Evolutionary conservation across 805 yeast species (phyloP), one percentile per base, ranked within the genome.

Genomic region (Tetrapisispora fleetii): DNA sequence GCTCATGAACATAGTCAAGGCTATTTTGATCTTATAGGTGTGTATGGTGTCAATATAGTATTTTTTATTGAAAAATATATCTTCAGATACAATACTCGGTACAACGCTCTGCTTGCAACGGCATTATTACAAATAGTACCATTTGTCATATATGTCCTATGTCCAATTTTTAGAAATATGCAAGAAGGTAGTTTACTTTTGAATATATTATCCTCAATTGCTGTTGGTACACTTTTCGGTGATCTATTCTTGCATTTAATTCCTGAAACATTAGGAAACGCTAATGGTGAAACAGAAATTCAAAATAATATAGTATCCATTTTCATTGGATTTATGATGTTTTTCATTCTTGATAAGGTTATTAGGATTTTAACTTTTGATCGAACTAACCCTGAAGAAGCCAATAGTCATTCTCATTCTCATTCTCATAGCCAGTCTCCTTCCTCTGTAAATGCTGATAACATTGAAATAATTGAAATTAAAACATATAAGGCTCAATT

Each of bases 221-320:
- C 91, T 14, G 75, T 80, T 43, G 93, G 93, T 41, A 85, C 90
- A 1, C 67, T 85, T 37, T 65, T 85, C 35, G 91, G 91, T 41
- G 91, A 84, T 59, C 79, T 83, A 1, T 81, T 85, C 52, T 61
- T 84, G 40, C 93, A 85, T 62, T 59, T 85, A 50, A 64, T 85
- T 43, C 93, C 93, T 3, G 85, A 81, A 57, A 76, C 81, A 1
- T 80, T 82, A 13, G 79, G 67, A 40, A 76, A 68, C 44, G 70
- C 66, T 41, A 76, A 69, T 46, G 71, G 59, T 35, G 68, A 67
- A 21, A 59, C 72, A 3, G 58, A 58, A 28, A 51, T 59, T 16
- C 28, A 72, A 22, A 55, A 74, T 3, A 58, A 77, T 9, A 85
- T 87, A 0, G 52, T 73, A 10, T 77, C 77, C 17, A 73, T 83